Percentiles rank a stretch among this genome's conserved stretches.
Evolutionary conservation across 2,329 filamentous ascomycete genomes (phyloP).

Genomic region (Aspergillus nomiae): DNA sequence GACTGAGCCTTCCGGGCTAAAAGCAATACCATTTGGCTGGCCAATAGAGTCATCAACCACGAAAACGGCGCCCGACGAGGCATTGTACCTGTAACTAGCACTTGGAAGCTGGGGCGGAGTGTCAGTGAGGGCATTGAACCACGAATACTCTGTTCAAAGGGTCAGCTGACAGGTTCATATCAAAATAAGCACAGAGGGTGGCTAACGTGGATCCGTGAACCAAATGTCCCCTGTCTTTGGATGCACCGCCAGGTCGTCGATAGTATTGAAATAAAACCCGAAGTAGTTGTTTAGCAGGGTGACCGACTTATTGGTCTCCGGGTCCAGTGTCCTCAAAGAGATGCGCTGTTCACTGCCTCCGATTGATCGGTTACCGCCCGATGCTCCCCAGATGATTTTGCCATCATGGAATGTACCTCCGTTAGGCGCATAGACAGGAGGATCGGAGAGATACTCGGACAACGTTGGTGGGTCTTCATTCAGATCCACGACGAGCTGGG

Average conservation of each 20-base stretch:
- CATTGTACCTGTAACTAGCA: slow-evolving; percentile 47
- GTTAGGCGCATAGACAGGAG: slow-evolving; percentile 48
- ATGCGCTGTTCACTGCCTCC: slow-evolving; percentile 42
- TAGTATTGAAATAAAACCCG: slow-evolving; percentile 34
- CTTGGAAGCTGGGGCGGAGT: slow-evolving; percentile 34
- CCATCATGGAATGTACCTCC: slow-evolving; percentile 45
- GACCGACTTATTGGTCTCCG: slow-evolving; percentile 43
- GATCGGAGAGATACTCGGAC: slow-evolving; percentile 42
- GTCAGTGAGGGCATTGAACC: slow-evolving; percentile 39
- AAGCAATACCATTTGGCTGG: slow-evolving; percentile 50
- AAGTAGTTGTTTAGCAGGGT: slow-evolving; percentile 51
- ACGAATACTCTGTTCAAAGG: slow-evolving; percentile 33
- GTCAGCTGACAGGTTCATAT: slow-evolving; percentile 17
- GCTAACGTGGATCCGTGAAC: slow-evolving; percentile 50
- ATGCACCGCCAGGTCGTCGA: slow-evolving; percentile 28
- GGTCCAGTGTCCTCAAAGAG: slow-evolving; percentile 48
- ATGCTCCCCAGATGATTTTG: slow-evolving; percentile 42
- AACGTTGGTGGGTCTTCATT: slow-evolving; percentile 46
- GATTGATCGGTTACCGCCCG: slow-evolving; percentile 40
- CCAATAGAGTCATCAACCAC: slow-evolving; percentile 46
- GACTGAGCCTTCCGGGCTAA: slow-evolving; percentile 46
- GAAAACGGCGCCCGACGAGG: slow-evolving; percentile 41
- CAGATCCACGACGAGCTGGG: slow-evolving; percentile 45
- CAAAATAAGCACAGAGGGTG: slow-evolving; percentile 29
- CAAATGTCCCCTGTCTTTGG: slow-evolving; percentile 51